Percentiles rank a stretch among this genome's conserved stretches.
phyloP scores from a whole-genome alignment of 345 rosid species.

The Dipteronia sinensis region DNA sequence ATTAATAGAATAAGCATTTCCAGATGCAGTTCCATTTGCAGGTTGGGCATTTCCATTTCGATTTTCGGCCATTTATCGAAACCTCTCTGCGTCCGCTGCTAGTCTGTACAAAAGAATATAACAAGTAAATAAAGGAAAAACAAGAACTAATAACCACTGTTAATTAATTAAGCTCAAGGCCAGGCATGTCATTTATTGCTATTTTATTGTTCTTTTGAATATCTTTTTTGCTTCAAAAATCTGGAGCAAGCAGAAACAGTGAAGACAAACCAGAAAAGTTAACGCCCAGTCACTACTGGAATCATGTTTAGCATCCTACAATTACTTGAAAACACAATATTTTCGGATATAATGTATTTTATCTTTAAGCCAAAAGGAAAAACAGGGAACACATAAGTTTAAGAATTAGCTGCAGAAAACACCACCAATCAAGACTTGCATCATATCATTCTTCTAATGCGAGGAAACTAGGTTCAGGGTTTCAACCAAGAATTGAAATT shows the following conservation, averaged over 20 bases:
- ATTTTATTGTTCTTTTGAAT: not conserved
- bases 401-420: too few relatives aligned
- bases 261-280: not conserved
- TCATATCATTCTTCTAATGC: not conserved
- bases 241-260: not conserved
- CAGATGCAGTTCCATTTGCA: conserved; percentile 45
- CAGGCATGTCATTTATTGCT: not conserved
- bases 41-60: conserved; percentile 56
- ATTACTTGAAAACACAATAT: too few relatives aligned
- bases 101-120: not conserved
- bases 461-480: too few relatives aligned
- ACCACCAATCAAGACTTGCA: too few relatives aligned
- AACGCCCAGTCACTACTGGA: too few relatives aligned
- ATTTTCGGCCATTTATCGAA: conserved; percentile 57
- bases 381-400: too few relatives aligned
- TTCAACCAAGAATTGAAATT: not conserved
- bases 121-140: not conserved
- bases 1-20: conserved; percentile 42
- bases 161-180: not conserved
- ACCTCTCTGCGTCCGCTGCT: not conserved
- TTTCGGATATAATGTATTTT: too few relatives aligned
- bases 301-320: too few relatives aligned
- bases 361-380: too few relatives aligned
- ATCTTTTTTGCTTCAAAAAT: not conserved
- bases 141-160: not conserved